Evolutionary conservation across 2,329 filamentous ascomycete species (phyloP).

Genomic region (Exophiala viscosa): DNA sequence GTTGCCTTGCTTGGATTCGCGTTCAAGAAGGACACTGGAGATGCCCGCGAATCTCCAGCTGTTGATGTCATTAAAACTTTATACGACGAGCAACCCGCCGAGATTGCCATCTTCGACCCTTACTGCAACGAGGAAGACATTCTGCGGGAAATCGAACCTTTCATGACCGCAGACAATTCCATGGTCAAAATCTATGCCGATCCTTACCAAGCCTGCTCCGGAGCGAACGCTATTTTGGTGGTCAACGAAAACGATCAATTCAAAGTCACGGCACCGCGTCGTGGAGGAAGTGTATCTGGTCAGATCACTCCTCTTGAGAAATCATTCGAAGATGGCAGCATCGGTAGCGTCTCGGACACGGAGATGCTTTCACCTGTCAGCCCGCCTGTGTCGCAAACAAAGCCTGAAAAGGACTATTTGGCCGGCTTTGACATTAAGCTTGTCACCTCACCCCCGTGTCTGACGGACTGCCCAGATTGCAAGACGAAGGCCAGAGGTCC

Average conservation of each 20-base stretch:
- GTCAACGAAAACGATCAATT: constrained; percentile 55
- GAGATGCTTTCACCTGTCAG: neutral
- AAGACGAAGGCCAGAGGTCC: constrained; percentile 20
- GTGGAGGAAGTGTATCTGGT: neutral
- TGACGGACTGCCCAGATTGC: constrained; percentile 27
- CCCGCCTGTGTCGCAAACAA: neutral
- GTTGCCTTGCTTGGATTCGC: constrained; percentile 70
- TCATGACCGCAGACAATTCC: constrained; percentile 26
- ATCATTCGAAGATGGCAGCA: constrained; percentile 1
- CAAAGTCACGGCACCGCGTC: constrained; percentile 30
- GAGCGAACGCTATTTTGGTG: constrained; percentile 48
- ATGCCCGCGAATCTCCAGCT: constrained; percentile 68
- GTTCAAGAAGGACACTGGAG: constrained; percentile 76
- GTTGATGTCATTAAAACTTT: constrained; percentile 65
- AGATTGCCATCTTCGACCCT: constrained; percentile 68
- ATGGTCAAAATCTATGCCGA: constrained; percentile 41
- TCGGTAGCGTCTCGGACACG: neutral
- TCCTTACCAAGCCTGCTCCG: constrained; percentile 45
- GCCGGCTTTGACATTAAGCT: constrained; percentile 7
- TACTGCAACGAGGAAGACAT: constrained; percentile 41
- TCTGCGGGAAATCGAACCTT: constrained; percentile 36
- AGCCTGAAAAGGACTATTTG: constrained; percentile 7
- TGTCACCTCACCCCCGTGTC: constrained; percentile 1
- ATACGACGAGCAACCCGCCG: constrained; percentile 59
- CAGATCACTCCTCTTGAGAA: neutral